These are phyloP conservation scores for Xenosphaeropsis pyriputrescens DNA, from an alignment of 2,329 filamentous ascomycete genomes.

Conservation along the genomic window DNA sequence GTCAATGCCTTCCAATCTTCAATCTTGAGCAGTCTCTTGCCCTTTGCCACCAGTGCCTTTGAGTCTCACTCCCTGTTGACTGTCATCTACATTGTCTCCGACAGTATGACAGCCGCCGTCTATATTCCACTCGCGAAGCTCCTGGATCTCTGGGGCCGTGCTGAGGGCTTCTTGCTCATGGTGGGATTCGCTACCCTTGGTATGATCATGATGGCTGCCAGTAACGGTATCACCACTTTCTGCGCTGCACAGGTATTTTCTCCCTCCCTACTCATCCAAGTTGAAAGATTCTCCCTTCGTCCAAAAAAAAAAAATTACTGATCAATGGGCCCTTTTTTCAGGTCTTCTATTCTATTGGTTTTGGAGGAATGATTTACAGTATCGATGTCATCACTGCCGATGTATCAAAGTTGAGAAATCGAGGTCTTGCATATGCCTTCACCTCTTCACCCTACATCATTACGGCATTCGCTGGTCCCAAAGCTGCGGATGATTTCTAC, in stretches of 20 bases:
- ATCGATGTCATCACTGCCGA: conserved; percentile 53
- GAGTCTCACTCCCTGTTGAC: conserved; percentile 7
- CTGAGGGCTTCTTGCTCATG: conserved; percentile 47
- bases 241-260: conserved; percentile 25
- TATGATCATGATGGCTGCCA: conserved; percentile 51
- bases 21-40: conserved; percentile 2
- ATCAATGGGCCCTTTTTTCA: conserved; percentile 14
- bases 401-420: conserved; percentile 46
- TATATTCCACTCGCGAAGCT: conserved; percentile 40
- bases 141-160: conserved; percentile 52
- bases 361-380: conserved; percentile 43
- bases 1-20: conserved; percentile 2
- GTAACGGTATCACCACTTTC: conserved; percentile 41
- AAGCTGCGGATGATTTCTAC: conserved; percentile 37
- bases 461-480: conserved; percentile 47
- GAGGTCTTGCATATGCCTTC: conserved; percentile 38
- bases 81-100: conserved; percentile 13
- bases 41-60: conserved; percentile 14
- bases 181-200: conserved; percentile 34
- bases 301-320: too few relatives aligned
- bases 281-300: background rate
- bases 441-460: conserved; percentile 49
- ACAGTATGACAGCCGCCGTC: conserved; percentile 12
- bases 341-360: conserved; percentile 46
- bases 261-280: background rate